Evolutionary conservation across 148 eudicot genomes (phyloP), one percentile per base, ranked within the genome.

Genomic region (Mesembryanthemum crystallinum): DNA sequence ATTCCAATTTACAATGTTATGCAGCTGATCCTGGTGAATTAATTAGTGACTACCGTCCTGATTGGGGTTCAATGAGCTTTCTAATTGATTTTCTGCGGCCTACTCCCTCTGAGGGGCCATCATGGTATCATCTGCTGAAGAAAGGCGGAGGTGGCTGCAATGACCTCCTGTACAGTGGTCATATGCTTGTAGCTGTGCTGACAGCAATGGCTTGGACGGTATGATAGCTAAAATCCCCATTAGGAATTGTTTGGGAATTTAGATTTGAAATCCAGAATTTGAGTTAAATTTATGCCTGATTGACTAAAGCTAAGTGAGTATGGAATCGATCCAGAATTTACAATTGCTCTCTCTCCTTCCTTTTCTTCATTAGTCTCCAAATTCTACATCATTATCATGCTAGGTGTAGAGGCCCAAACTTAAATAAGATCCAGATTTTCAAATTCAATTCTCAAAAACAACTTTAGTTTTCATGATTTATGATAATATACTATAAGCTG

Each of bases 151-250:
- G 99, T 35, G 99, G 99, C 68, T 95, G 99, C 89, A 95, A 95
- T 78, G 99, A 95, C 85, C 97, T 95, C 64, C 32, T 95, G 70
- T 95, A 87, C 81, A 95, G 99, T 72, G 99, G 99, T 75, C 99
- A 95, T 84, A 95, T 95, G 97, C 90, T 91, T 73, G 97, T 95
- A 64, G 96, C 99, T 30, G 96, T 89, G 29, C 84, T 92, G 20
- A 92, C 99, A 42, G 99, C 99, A 59, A 95, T 95, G 99, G 99
- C 99, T 64, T 95, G 99, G 99, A 95, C 90, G 90, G 99, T 92
- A 92, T 69, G 42, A 73, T 61, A 4, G 30, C 64, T 68, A 28
- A n/a, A 57, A 18, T 28, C 51, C 72, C 17, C 37, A 20, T 27
- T 25, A n/a, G n/a, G n/a, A n/a, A n/a, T n/a, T n/a, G n/a, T n/a